phyloP scores from a whole-genome alignment of 495 filamentous ascomycete species.

The Xylaria flabelliformis region DNA sequence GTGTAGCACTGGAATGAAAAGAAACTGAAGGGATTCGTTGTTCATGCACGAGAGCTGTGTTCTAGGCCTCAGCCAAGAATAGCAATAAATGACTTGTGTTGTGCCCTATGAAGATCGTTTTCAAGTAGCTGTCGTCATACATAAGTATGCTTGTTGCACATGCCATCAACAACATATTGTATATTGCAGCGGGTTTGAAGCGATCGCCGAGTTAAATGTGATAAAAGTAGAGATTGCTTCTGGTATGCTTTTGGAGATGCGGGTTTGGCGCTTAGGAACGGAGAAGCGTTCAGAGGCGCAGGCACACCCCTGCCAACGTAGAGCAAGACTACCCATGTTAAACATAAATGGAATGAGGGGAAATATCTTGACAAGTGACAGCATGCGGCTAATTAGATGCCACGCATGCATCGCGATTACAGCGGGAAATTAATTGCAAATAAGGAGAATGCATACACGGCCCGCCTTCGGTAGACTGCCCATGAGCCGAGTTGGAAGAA shows the following conservation, averaged over 20 bases:
- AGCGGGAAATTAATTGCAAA: constrained; percentile 21
- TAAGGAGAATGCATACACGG: neutral
- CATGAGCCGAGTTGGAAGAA: neutral
- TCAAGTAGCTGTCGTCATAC: neutral
- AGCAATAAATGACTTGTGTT: neutral
- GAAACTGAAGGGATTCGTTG: neutral
- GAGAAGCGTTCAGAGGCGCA: neutral
- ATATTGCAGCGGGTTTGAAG: constrained; percentile 3
- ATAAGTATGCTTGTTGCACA: neutral
- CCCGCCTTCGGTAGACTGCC: neutral
- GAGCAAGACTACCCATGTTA: constrained; percentile 7
- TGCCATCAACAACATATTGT: neutral
- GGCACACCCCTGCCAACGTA: neutral
- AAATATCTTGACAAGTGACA: neutral
- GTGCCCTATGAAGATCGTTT: neutral
- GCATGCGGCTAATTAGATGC: constrained; percentile 21
- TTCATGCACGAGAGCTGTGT: neutral
- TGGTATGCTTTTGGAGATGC: neutral
- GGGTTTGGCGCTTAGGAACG: constrained; percentile 1
- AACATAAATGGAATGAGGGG: constrained; percentile 22
- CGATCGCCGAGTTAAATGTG: neutral
- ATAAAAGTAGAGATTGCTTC: neutral
- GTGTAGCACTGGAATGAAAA: neutral
- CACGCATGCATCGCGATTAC: constrained; percentile 2
- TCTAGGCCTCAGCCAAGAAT: constrained; percentile 1